These are phyloP conservation scores for Paracorniculantispora psalliotae DNA, from an alignment of 2,329 filamentous ascomycete species.

Conservation along the genomic window DNA sequence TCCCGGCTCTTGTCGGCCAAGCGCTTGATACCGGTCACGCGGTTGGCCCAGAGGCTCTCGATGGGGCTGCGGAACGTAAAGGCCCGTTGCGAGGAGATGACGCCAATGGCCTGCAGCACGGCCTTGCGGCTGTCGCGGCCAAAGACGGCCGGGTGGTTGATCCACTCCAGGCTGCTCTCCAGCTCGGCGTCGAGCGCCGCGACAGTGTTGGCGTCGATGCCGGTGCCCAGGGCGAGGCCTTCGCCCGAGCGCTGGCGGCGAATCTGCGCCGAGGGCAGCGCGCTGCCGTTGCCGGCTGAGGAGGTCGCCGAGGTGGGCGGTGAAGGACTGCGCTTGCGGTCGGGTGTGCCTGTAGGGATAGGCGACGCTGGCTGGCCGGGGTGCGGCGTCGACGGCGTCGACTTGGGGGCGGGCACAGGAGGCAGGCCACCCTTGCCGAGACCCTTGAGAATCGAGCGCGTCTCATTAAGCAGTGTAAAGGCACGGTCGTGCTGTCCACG, in stretches of 20 bases:
- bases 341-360: slow-evolving; percentile 41
- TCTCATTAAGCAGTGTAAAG: slow-evolving; percentile 87
- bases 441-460: slow-evolving; percentile 89
- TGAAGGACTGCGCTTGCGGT: slow-evolving; percentile 52
- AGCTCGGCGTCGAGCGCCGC: slow-evolving; percentile 85
- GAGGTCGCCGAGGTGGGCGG: slow-evolving; percentile 46
- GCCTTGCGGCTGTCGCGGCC: slow-evolving; percentile 90
- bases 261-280: slow-evolving; percentile 39
- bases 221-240: slow-evolving; percentile 56
- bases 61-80: slow-evolving; percentile 90
- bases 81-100: slow-evolving; percentile 89
- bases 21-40: slow-evolving; percentile 74
- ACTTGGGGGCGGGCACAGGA: slow-evolving; percentile 61
- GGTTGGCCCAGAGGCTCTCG: slow-evolving; percentile 81
- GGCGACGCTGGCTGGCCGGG: slow-evolving; percentile 40
- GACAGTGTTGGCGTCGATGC: slow-evolving; percentile 81
- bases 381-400: slow-evolving; percentile 46
- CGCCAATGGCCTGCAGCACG: slow-evolving; percentile 91
- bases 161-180: slow-evolving; percentile 90
- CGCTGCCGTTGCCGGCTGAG: slow-evolving; percentile 30
- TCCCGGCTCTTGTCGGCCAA: slow-evolving; percentile 81
- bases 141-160: slow-evolving; percentile 93
- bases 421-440: slow-evolving; percentile 92
- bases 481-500: slow-evolving; percentile 90
- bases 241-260: slow-evolving; percentile 52